Evolutionary conservation across 23 red algal genomes (phyloP).

Genomic region (Gracilaria vermiculophylla): DNA sequence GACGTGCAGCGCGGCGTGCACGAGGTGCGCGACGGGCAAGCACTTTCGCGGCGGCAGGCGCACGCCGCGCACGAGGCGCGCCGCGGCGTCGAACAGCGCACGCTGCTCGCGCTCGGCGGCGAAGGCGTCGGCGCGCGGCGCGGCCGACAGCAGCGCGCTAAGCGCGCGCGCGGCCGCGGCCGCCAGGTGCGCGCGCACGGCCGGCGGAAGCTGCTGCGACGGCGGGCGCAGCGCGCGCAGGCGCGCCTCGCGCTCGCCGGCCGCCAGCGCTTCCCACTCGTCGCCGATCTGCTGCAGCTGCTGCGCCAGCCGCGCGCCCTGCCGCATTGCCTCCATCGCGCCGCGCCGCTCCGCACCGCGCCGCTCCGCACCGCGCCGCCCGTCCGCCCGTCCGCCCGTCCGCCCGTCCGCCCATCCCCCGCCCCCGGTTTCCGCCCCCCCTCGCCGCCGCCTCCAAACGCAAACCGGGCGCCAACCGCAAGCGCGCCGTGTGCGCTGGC

Average conservation of each 20-base stretch:
- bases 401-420: too few species aligned
- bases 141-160: neutral
- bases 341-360: neutral
- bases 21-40: neutral
- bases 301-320: neutral
- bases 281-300: neutral
- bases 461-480: too few species aligned
- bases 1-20: neutral
- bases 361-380: neutral
- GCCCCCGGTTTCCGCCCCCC: too few species aligned
- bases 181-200: neutral
- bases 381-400: neutral
- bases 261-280: neutral
- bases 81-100: neutral
- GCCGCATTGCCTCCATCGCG: neutral
- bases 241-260: neutral
- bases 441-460: too few species aligned
- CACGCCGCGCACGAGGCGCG: neutral
- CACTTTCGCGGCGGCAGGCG: neutral
- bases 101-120: neutral
- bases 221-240: neutral
- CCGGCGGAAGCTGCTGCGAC: slow-evolving; percentile 7
- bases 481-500: slow-evolving; percentile 5
- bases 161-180: neutral
- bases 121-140: neutral